Evolutionary conservation across 768 basidiomycete species (phyloP).

Genomic region (Hypholoma fasciculare): DNA sequence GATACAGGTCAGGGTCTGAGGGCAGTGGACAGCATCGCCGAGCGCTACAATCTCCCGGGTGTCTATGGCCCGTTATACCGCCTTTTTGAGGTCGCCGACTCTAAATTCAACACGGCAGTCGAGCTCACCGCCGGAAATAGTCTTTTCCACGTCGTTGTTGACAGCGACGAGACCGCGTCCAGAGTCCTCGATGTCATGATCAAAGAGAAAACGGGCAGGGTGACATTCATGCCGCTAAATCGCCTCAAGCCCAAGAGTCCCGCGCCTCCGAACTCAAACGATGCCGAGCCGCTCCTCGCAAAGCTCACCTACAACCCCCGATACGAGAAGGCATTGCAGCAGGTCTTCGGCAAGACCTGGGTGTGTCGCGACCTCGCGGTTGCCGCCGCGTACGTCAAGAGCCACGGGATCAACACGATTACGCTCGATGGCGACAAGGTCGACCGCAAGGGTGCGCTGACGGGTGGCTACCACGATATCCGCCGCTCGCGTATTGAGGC

Average conservation of each 20-base stretch:
- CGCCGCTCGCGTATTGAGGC: conserved; percentile 88
- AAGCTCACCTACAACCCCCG: conserved; percentile 75
- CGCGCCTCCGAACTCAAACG: conserved; percentile 66
- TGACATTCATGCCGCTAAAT: conserved; percentile 98
- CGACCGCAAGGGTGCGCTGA: conserved; percentile 93
- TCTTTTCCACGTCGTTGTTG: conserved; percentile 96
- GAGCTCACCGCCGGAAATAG: conserved; percentile 97
- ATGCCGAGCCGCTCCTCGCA: conserved; percentile 78
- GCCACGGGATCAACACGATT: conserved; percentile 94
- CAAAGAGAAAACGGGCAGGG: conserved; percentile 88
- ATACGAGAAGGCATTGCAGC: conserved; percentile 86
- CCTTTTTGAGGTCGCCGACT: conserved; percentile 86
- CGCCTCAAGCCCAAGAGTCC: conserved; percentile 79
- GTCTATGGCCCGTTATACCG: conserved; percentile 95
- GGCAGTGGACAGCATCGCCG: conserved; percentile 83
- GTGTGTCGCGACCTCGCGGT: conserved; percentile 92
- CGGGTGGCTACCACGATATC: conserved; percentile 95
- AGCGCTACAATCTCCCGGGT: conserved; percentile 71
- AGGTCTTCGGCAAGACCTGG: conserved; percentile 97
- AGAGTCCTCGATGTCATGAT: conserved; percentile 93
- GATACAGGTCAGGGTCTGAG: conserved; percentile 89
- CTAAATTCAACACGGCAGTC: conserved; percentile 87
- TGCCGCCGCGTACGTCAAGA: conserved; percentile 92
- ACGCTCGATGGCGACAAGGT: conserved; percentile 98
- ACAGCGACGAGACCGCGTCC: conserved; percentile 91